These are phyloP conservation scores for Diaporthe nobilis DNA, from an alignment of 2,329 filamentous ascomycete species.

Conservation along the genomic window DNA sequence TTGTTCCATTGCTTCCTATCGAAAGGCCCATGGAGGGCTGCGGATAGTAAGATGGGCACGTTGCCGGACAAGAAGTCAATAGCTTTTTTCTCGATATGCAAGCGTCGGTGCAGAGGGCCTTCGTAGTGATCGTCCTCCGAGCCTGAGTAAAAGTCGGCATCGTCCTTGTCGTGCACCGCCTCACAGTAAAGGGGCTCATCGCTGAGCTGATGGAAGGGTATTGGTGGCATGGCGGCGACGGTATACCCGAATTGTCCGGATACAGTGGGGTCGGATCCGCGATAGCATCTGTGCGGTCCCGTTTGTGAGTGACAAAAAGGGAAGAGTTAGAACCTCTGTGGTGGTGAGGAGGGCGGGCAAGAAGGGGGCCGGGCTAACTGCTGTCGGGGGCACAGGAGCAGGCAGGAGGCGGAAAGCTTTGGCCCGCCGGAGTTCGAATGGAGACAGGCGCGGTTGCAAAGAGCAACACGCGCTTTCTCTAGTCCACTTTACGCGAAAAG, in stretches of 20 bases:
- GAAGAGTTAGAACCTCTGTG: neutral
- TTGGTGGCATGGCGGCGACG: constrained; percentile 29
- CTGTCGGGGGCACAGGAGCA: neutral
- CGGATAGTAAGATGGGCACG: constrained; percentile 70
- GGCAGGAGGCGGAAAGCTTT: constrained; percentile 31
- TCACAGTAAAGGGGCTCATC: constrained; percentile 64
- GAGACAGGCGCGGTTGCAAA: constrained; percentile 34
- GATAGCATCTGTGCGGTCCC: constrained; percentile 16
- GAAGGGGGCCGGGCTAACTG: neutral
- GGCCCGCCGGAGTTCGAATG: constrained; percentile 14
- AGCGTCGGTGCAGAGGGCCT: constrained; percentile 59
- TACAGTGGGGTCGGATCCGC: neutral
- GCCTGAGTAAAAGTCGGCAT: constrained; percentile 65
- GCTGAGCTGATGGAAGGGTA: constrained; percentile 31
- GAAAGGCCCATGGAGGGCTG: constrained; percentile 74
- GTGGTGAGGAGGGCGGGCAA: neutral
- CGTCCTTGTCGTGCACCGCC: constrained; percentile 56
- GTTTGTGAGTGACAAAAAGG: neutral
- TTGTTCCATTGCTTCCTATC: constrained; percentile 64
- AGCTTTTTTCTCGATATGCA: constrained; percentile 72
- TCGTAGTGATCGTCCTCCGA: constrained; percentile 71
- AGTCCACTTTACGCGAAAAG: constrained; percentile 35
- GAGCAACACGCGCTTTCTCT: constrained; percentile 33
- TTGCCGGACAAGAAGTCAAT: constrained; percentile 70
- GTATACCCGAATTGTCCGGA: constrained; percentile 28